Evolutionary conservation across 2,329 filamentous ascomycete genomes (phyloP), one percentile per base, ranked within the genome.

Genomic region (Hymenoscyphus fructigenus): DNA sequence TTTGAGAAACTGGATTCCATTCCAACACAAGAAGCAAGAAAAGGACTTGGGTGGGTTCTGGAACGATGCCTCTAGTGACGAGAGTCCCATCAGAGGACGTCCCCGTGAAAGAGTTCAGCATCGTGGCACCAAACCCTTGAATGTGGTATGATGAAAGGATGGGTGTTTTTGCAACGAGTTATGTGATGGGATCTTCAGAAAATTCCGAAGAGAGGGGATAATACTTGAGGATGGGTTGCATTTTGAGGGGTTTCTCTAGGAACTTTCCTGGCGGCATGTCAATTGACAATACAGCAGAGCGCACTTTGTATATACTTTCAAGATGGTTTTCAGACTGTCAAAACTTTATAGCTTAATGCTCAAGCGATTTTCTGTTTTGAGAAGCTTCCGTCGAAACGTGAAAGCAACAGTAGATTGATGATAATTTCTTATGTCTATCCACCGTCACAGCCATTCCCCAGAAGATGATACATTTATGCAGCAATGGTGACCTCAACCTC

Each of bases 401-500:
- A 53, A 53, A 53, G 14, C 9, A 4, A 20, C 20, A 26, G 20
- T 53, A 53, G 47, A 26, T 23, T 53, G 47, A 53, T 53, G 2
- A 20, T 53, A 53, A 53, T 53, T 53, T 26, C n/a, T 53, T 53
- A 26, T 53, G 20, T 53, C 47, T 53, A 53, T 53, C 20, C 47
- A 53, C 20, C 20, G 47, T 53, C 23, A 20, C 17, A 23, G 23
- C 5, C 12, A 10, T 53, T 23, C 47, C 34, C 38, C 9, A 12
- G 20, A 61, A 53, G 60, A 17, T 15, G 14, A 50, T 66, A 57
- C 66, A 72, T 64, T 83, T 91, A 92, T 79, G 91, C 91, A 79
- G 91, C 91, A 79, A 95, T 95, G 79, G 91, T 95, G 76, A 95
- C 91, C 86, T 95, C 91, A 75, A 95, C 91, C 86, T 95, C 91